phyloP scores from a whole-genome alignment of 106 monocot genomes.

The Acanthochlamys bracteata region DNA sequence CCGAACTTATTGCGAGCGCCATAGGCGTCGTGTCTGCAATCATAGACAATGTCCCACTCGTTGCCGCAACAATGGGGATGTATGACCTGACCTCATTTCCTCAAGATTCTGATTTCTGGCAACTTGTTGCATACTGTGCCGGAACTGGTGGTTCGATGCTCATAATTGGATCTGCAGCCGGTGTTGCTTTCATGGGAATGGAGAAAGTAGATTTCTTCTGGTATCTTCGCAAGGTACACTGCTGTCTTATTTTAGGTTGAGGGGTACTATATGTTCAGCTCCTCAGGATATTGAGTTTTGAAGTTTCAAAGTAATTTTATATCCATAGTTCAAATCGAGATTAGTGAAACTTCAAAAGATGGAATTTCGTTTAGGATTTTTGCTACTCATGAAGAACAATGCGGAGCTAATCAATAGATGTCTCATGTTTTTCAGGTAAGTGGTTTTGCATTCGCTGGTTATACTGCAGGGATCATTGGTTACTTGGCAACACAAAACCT shows the following conservation, averaged over 20 bases:
- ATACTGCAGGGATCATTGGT: constrained; percentile 76
- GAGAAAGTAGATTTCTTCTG: constrained; percentile 98
- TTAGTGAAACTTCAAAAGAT: no score
- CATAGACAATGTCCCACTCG: constrained; percentile 94
- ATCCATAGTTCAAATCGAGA: no score
- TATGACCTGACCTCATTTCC: constrained; percentile 89
- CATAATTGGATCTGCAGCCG: constrained; percentile 95
- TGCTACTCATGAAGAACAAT: no score
- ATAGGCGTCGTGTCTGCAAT: constrained; percentile 84
- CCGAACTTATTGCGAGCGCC: constrained; percentile 76
- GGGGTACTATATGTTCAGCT: no score
- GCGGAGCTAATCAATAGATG: not conserved
- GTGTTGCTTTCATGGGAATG: constrained; percentile 99
- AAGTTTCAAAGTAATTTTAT: no score
- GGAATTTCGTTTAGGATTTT: no score
- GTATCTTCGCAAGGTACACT: constrained; percentile 80
- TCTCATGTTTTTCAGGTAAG: constrained; percentile 55
- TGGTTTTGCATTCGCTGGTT: constrained; percentile 94
- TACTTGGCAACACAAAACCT: constrained; percentile 62
- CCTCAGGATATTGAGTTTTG: no score
- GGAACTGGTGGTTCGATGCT: constrained; percentile 99
- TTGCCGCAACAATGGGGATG: constrained; percentile 99
- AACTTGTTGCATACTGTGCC: constrained; percentile 94
- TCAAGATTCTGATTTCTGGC: constrained; percentile 94
- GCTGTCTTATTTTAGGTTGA: no score